Conservation (phyloP, 345 rosid genomes). For the Excoecaria cochinchinensis region DNA sequence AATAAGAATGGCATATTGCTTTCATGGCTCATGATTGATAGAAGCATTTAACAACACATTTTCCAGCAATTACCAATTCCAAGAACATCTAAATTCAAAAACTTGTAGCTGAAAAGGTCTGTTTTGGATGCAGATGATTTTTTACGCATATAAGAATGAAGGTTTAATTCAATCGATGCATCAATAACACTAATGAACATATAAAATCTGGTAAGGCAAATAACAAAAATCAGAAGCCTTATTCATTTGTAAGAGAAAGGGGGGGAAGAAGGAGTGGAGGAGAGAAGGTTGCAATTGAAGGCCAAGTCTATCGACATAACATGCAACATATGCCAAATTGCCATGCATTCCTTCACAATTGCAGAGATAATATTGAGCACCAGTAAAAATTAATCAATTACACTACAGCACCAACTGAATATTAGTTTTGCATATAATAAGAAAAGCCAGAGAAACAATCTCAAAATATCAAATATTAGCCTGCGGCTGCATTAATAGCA, state of each 20-base stretch:
- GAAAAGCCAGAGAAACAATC: neutral
- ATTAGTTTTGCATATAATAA: neutral
- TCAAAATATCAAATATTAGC: conserved; percentile 11
- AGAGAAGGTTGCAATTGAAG: neutral
- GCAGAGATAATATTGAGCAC: neutral
- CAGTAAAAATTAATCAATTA: neutral
- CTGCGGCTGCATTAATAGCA: conserved; percentile 8
- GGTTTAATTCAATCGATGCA: neutral
- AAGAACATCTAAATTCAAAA: neutral
- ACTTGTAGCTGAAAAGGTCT: neutral
- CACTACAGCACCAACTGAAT: neutral
- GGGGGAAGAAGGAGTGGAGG: neutral
- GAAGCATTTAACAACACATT: neutral
- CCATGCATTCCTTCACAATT: neutral
- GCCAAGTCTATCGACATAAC: neutral
- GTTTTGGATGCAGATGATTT: neutral
- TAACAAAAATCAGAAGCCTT: neutral
- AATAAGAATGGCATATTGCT: neutral
- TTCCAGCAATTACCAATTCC: neutral
- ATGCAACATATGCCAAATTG: neutral
- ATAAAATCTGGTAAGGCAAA: neutral
- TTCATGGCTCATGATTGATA: neutral
- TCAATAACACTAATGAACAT: neutral
- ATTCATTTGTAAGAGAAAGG: neutral
- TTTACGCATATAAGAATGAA: neutral